Base-by-base conservation (phyloP, 2,329 filamentous ascomycete species). In the Ophiostoma perfectum region DNA sequence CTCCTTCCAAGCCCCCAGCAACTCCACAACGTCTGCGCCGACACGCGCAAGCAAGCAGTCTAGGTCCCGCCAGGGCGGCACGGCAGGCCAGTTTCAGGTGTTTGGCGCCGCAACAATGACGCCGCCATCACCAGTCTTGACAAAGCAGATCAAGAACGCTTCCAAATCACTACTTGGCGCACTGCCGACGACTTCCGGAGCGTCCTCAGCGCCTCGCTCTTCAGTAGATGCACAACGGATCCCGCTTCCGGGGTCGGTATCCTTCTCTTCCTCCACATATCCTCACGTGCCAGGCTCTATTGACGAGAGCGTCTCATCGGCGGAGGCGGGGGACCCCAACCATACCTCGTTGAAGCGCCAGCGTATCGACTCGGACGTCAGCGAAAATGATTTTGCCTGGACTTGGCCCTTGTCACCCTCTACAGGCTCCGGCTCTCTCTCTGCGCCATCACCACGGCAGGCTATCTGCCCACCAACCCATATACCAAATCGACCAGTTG, bases 361-460 rank as follows among this genome's bases (percentile, higher is more conserved):
- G 5, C 71, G 72, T 2, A 65, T 72, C 62, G 69, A 70, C 36
- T 70, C 70, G 4, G 70, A 72, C 47, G 67, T 49, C 9, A 72
- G 71, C 64, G 72, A 73, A 44, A 68, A 65, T 3, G 72, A 73
- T 36, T 70, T 72, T 64, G 69, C 70, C n/a, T 73, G 72, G 72
- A 70, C 70, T 1, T 71, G 70, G 72, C 71, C 72, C 36, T 39
- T 70, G 62, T 72, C 72, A 8, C 72, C 72, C 4, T 71, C 71
- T 0, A 67, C 68, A 0, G 69, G 69, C 38, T 71, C 71, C 0
- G 67, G 67, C 2, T 72, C 70, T 3, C 41, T 69, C 12, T 70
- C 69, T 9, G 66, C 69, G 7, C 8, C 70, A 11, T 71, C 70
- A 36, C 70, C 68, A 4, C 68, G 66, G 8, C 70, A 67, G 41